phyloP scores from a whole-genome alignment of 2,329 filamentous ascomycete species.

The Fusarium bulbicola region DNA sequence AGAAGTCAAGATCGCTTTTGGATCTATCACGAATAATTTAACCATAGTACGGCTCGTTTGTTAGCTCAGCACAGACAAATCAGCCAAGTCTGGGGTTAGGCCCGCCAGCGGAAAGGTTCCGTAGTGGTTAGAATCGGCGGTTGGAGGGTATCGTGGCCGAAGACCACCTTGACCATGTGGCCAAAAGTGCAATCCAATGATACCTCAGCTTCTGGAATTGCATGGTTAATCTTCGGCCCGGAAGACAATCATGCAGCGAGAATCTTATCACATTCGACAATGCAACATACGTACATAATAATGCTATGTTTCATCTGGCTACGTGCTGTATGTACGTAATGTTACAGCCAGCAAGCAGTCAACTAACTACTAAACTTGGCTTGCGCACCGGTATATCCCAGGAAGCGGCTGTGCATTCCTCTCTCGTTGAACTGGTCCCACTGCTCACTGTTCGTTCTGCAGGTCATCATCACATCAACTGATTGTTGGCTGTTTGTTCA shows the following conservation, averaged over 20 bases:
- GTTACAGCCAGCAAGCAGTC: not conserved
- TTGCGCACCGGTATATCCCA: not conserved
- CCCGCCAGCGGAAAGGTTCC: slow-evolving; percentile 29
- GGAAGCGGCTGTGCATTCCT: slow-evolving; percentile 20
- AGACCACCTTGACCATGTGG: slow-evolving; percentile 13
- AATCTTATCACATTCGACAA: slow-evolving; percentile 24
- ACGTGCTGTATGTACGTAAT: slow-evolving; percentile 24
- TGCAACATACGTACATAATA: not conserved
- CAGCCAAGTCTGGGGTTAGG: not conserved
- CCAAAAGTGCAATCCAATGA: not conserved
- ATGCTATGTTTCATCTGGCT: slow-evolving; percentile 5
- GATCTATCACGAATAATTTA: not conserved
- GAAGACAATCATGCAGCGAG: not conserved
- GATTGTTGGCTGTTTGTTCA: not conserved
- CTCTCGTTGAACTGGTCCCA: slow-evolving; percentile 15
- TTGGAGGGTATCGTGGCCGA: slow-evolving; percentile 9
- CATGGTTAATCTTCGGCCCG: slow-evolving; percentile 31
- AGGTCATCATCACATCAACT: slow-evolving; percentile 15
- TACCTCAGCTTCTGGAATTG: slow-evolving; percentile 1
- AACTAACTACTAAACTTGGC: not conserved
- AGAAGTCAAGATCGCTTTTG: not conserved
- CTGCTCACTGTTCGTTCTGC: slow-evolving; percentile 8
- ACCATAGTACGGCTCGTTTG: not conserved
- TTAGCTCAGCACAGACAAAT: slow-evolving; percentile 4
- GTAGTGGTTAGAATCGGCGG: slow-evolving; percentile 30